A percentile compares a stretch with the other conserved stretches of the same genome.
These are phyloP conservation scores for Suillus plorans DNA, from an alignment of 768 basidiomycete genomes.

Conservation along the genomic window DNA sequence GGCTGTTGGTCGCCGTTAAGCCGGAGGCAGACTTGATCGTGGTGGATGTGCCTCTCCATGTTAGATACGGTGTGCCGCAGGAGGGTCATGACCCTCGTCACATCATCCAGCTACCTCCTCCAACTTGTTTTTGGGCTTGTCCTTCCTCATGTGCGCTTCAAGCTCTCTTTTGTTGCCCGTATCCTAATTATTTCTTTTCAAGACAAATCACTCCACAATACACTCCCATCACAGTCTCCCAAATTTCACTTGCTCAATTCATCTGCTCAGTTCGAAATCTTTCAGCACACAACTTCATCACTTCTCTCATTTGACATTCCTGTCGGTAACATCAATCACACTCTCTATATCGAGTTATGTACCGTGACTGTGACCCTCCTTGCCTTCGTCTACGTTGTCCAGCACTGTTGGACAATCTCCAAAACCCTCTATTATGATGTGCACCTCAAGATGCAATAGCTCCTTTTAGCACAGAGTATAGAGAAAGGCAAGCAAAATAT, in stretches of 20 bases:
- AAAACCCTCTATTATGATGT: conserved; percentile 15
- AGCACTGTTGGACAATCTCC: conserved; percentile 26
- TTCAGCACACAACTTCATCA: neutral
- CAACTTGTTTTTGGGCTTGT: conserved; percentile 35
- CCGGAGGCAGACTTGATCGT: conserved; percentile 11
- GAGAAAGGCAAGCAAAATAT: conserved; percentile 21
- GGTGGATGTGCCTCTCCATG: conserved; percentile 43
- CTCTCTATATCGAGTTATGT: conserved; percentile 34
- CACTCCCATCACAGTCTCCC: conserved; percentile 19
- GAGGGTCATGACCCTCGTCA: conserved; percentile 13
- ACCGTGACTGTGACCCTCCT: conserved; percentile 32
- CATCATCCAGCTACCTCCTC: conserved; percentile 23
- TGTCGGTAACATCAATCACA: conserved; percentile 32
- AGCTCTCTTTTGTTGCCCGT: neutral
- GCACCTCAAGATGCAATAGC: conserved; percentile 25
- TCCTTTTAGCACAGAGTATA: conserved; percentile 18
- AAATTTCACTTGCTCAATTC: conserved; percentile 24
- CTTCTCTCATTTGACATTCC: conserved; percentile 28
- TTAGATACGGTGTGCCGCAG: conserved; percentile 38
- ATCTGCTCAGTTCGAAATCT: conserved; percentile 16
- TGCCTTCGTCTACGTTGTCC: conserved; percentile 35
- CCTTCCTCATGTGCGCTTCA: conserved; percentile 21
- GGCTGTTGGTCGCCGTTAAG: conserved; percentile 32
- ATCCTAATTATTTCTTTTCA: neutral
- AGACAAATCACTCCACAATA: conserved; percentile 6